phyloP scores from a whole-genome alignment of 768 basidiomycete species.

The Kwoniella sp. region DNA sequence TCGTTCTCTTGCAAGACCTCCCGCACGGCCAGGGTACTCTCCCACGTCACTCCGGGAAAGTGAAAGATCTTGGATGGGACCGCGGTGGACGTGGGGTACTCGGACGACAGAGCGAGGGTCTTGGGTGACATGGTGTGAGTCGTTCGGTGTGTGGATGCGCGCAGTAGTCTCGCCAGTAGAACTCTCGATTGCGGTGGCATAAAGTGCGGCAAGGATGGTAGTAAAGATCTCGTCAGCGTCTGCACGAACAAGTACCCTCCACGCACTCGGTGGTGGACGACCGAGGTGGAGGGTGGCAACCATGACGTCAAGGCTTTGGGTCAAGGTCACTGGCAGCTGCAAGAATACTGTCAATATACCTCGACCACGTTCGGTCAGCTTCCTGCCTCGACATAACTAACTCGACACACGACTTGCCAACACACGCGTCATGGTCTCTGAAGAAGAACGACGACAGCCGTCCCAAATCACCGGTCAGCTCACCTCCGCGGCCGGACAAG shows the following conservation, averaged over 20 bases:
- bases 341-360: too few relatives aligned
- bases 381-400: too few relatives aligned
- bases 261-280: too few relatives aligned
- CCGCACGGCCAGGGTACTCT: conserved; percentile 19
- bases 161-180: neutral
- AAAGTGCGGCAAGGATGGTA: neutral
- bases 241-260: too few relatives aligned
- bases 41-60: conserved; percentile 28
- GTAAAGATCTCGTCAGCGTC: too few relatives aligned
- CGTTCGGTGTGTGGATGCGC: neutral
- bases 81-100: conserved; percentile 28
- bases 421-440: neutral
- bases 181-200: too few relatives aligned
- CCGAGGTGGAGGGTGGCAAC: conserved; percentile 6
- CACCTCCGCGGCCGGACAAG: conserved; percentile 1
- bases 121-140: neutral
- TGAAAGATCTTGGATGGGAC: conserved; percentile 23
- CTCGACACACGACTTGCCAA: too few relatives aligned
- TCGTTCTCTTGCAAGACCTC: conserved; percentile 33
- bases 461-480: conserved; percentile 13
- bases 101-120: conserved; percentile 5
- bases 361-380: too few relatives aligned
- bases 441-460: conserved; percentile 11
- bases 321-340: too few relatives aligned
- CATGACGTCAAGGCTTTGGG: conserved; percentile 20